phyloP scores from a whole-genome alignment of 1,284 basidiomycete genomes.

The Pseudozyma pruni region DNA sequence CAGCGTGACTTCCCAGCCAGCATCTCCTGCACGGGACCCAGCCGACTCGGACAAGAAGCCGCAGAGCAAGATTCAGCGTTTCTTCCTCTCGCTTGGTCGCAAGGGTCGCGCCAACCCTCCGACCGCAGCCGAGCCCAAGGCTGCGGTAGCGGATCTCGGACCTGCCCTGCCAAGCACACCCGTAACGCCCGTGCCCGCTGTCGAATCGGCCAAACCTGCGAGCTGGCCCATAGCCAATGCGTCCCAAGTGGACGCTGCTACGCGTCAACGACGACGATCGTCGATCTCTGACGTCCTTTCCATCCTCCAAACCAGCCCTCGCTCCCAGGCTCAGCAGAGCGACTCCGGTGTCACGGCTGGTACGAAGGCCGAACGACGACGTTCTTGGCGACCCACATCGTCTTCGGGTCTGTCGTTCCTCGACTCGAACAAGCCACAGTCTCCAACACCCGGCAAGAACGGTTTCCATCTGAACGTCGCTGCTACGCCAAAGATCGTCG shows the following conservation, averaged over 20 bases:
- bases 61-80: constrained; percentile 33
- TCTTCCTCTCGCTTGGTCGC: constrained; percentile 32
- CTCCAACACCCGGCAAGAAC: constrained; percentile 5
- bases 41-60: constrained; percentile 1
- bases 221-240: not conserved
- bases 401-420: not conserved
- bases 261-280: constrained; percentile 9
- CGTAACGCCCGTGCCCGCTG: not conserved
- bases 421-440: constrained; percentile 3
- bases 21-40: not conserved
- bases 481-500: constrained; percentile 36
- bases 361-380: constrained; percentile 16
- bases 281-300: constrained; percentile 34
- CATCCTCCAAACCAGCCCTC: constrained; percentile 16
- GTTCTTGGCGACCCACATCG: constrained; percentile 26
- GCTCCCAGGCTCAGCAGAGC: not conserved
- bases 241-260: constrained; percentile 4
- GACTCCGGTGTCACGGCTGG: too few species aligned
- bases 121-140: not conserved
- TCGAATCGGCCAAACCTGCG: not conserved
- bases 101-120: constrained; percentile 16
- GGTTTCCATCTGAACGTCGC: constrained; percentile 14
- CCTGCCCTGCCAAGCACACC: not conserved
- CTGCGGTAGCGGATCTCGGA: not conserved
- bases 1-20: too few species aligned